These are phyloP conservation scores for Saccharomyces mikatae DNA, from an alignment of 805 yeast species.

Conservation along the genomic window DNA sequence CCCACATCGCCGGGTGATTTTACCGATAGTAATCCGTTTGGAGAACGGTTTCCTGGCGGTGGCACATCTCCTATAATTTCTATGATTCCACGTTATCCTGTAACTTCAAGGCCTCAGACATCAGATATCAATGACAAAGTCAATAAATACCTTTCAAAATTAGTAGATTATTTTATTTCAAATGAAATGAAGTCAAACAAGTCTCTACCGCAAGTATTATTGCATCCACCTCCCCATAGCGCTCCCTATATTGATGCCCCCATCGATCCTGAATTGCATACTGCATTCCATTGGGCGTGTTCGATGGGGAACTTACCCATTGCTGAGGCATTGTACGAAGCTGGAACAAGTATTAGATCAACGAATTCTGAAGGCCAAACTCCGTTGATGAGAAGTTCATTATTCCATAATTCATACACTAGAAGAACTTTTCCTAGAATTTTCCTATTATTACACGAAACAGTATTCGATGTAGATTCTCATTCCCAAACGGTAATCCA, in stretches of 20 bases:
- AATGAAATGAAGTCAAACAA: slow-evolving; percentile 23
- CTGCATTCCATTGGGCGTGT: slow-evolving; percentile 96
- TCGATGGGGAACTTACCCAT: slow-evolving; percentile 82
- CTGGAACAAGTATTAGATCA: slow-evolving; percentile 58
- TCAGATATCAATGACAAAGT: slow-evolving; percentile 29
- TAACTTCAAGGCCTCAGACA: slow-evolving; percentile 18
- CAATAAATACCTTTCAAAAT: slow-evolving; percentile 24
- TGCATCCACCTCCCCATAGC: slow-evolving; percentile 27
- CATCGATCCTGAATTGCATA: slow-evolving; percentile 90
- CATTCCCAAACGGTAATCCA: slow-evolving; percentile 75
- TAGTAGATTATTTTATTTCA: slow-evolving; percentile 30
- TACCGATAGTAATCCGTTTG: slow-evolving; percentile 26
- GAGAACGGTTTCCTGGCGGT: slow-evolving; percentile 21
- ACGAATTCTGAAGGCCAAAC: slow-evolving; percentile 72
- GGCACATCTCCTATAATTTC: slow-evolving; percentile 30
- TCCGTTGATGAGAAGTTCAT: slow-evolving; percentile 75
- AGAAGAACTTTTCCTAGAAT: slow-evolving; percentile 72
- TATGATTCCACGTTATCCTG: slow-evolving; percentile 24
- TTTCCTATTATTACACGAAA: slow-evolving; percentile 65
- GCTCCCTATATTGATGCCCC: slow-evolving; percentile 51
- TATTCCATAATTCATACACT: slow-evolving; percentile 82
- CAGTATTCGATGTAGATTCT: slow-evolving; percentile 69
- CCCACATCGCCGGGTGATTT: slow-evolving; percentile 30
- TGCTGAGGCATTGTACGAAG: slow-evolving; percentile 63
- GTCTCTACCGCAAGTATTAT: slow-evolving; percentile 21